These are phyloP conservation scores for Trichosporon sp. DNA, from an alignment of 1,284 basidiomycete genomes.

Conservation along the genomic window DNA sequence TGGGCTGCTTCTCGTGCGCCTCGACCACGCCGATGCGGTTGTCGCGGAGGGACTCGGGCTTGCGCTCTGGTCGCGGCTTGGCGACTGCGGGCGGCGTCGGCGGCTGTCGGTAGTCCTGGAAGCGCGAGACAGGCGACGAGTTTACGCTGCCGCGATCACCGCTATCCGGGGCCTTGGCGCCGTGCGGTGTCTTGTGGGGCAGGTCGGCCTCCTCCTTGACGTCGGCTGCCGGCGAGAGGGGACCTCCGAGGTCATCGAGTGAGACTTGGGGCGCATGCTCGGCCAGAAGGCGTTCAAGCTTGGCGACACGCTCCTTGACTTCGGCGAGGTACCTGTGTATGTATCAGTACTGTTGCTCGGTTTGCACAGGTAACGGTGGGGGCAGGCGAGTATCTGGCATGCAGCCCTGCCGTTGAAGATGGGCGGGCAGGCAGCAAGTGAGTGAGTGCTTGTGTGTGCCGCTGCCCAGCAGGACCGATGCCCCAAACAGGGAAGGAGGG, in stretches of 20 bases:
- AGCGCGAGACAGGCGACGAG: not conserved
- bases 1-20: conserved; percentile 14
- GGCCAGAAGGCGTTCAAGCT: conserved; percentile 16
- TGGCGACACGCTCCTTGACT: conserved; percentile 17
- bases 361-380: not conserved
- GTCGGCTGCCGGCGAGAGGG: not conserved
- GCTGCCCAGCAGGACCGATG: too few relatives aligned
- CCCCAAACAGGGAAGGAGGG: too few relatives aligned
- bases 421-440: too few relatives aligned
- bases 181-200: not conserved
- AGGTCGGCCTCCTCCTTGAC: conserved; percentile 4
- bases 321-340: conserved; percentile 20
- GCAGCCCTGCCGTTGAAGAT: not conserved
- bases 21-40: conserved; percentile 8
- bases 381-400: not conserved
- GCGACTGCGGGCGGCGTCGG: conserved; percentile 4
- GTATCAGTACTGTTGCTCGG: not conserved
- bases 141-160: not conserved
- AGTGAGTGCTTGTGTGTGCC: not conserved
- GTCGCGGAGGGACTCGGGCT: not conserved
- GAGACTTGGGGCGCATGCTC: conserved; percentile 12
- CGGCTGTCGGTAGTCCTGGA: not conserved
- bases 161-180: not conserved
- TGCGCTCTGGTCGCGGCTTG: not conserved
- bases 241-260: conserved; percentile 4